These are phyloP conservation scores for Scutellaria galericulata DNA, from an alignment of 257 asterid genomes.

Conservation along the genomic window DNA sequence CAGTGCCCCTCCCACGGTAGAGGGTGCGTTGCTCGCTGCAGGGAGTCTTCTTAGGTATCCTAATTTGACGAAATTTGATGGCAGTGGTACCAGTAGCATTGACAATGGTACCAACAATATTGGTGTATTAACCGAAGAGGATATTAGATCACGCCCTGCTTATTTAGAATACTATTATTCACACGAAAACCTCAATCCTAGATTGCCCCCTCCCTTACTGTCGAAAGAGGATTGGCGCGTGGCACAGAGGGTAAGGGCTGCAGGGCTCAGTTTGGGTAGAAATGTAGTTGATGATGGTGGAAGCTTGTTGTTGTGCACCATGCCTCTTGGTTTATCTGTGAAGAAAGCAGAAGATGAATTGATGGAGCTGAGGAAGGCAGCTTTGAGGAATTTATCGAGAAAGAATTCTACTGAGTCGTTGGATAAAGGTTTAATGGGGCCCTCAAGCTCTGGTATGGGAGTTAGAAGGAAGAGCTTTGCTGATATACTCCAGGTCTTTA, in stretches of 20 bases:
- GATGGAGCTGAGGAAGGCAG: conserved; percentile 67
- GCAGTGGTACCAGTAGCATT: conserved; percentile 25
- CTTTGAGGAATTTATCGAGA: conserved; percentile 58
- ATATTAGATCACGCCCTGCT: conserved; percentile 73
- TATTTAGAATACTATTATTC: conserved; percentile 82
- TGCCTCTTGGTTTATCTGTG: conserved; percentile 52
- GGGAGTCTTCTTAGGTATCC: conserved; percentile 54
- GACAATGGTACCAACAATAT: conserved; percentile 28
- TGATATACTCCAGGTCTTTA: conserved; percentile 76
- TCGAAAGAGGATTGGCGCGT: conserved; percentile 87
- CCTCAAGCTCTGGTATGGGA: conserved; percentile 61
- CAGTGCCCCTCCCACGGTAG: conserved; percentile 88
- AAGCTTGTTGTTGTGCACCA: conserved; percentile 44
- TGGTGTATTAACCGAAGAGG: conserved; percentile 61
- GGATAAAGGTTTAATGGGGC: conserved; percentile 45
- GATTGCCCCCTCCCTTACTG: conserved; percentile 79
- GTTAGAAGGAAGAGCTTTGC: conserved; percentile 82
- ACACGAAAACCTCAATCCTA: conserved; percentile 77
- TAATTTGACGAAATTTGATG: conserved; percentile 38
- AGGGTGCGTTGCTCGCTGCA: conserved; percentile 64
- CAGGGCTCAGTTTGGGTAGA: conserved; percentile 53
- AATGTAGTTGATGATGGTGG: conserved; percentile 48
- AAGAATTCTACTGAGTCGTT: conserved; percentile 59
- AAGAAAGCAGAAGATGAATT: conserved; percentile 61
- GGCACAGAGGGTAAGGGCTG: conserved; percentile 70